Evolutionary conservation across 2,329 filamentous ascomycete species (phyloP), one percentile per base, ranked within the genome.

Genomic region (Penicillium concentricum): DNA sequence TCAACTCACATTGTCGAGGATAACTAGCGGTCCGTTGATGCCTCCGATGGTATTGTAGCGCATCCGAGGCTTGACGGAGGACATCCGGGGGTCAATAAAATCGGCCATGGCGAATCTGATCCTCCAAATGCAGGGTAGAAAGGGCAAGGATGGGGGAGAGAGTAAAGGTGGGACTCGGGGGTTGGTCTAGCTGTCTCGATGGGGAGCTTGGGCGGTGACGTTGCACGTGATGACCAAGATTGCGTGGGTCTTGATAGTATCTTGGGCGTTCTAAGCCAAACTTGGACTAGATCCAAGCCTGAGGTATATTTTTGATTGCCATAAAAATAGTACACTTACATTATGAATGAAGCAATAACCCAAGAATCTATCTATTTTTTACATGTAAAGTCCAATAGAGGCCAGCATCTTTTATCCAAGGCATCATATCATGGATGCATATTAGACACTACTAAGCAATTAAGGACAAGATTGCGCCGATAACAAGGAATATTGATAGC

Each of bases 41-140:
- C 93, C 93, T 73, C 92, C 91, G 74, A 99, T 92, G 69, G 94
- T 99, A 82, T 99, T 99, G 86, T 99, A 99, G 72, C 89, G 87
- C 79, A 97, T 84, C 74, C 87, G 82, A 67, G 87, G 87, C 73
- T 86, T 84, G 74, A 90, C 78, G 68, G 74, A 73, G 63, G 72
- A 73, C 78, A 81, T 79, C 67, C 78, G 74, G 59, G 74, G 74
- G 61, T 79, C 78, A 63, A 75, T 66, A 47, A 76, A 69, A 45
- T 74, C 75, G 63, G 74, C 70, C 76, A 77, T 77, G 69, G 56
- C 65, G 61, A 62, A 61, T 57, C 41, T 20, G 13, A 50, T 39
- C 35, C 34, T 50, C 35, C 35, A 13, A 51, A 13, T 28, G 20
- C 20, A 22, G 38, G 43, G 24, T 39, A 61, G 56, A 58, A 51